Evolutionary conservation across 140 eudicot species (phyloP).

Genomic region (Senecio squalidus): DNA sequence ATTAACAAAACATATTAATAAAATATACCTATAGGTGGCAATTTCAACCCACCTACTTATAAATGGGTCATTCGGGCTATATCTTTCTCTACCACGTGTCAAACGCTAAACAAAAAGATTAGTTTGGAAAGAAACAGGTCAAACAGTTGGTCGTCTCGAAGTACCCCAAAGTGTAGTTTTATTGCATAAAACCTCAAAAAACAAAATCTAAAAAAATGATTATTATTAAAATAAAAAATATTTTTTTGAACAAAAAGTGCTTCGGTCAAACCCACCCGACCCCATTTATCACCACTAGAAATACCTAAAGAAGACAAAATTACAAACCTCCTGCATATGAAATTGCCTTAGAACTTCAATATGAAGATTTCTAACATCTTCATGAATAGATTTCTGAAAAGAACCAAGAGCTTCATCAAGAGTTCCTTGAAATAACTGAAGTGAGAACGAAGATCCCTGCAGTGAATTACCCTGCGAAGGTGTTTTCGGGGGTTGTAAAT

Average conservation of each 20-base stretch:
- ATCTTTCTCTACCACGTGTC: no score
- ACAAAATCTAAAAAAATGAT: no score
- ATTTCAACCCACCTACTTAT: no score
- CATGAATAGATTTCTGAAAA: conserved; percentile 88
- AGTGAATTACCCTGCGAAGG: conserved; percentile 45
- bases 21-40: no score
- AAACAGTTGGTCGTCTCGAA: no score
- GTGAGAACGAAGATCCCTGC: conserved; percentile 84
- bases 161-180: no score
- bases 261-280: background rate
- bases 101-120: no score
- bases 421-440: conserved; percentile 88
- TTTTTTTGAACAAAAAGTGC: no score
- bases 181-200: no score
- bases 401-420: conserved; percentile 93
- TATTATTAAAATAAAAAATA: no score
- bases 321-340: conserved; percentile 90
- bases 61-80: no score
- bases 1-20: background rate
- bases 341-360: conserved; percentile 88
- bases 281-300: background rate
- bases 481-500: conserved; percentile 37
- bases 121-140: no score
- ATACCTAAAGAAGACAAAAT: background rate
- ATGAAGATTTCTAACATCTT: conserved; percentile 94